These are phyloP conservation scores for Verticillium nubilum DNA, from an alignment of 2,329 filamentous ascomycete species.

Conservation along the genomic window DNA sequence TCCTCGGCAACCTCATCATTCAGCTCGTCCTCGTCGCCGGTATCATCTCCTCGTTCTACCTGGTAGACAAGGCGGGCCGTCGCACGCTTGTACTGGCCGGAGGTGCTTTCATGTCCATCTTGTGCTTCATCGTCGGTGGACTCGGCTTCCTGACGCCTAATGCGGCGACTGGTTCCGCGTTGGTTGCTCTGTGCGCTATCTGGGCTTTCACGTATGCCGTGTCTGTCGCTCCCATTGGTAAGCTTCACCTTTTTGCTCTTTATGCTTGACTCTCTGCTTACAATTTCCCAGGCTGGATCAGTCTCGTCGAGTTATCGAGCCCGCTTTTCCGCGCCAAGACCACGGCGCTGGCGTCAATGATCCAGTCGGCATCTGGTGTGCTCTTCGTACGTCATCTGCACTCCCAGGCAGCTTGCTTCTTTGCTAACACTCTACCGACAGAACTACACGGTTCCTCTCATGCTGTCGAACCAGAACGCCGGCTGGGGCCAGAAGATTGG, in stretches of 20 bases:
- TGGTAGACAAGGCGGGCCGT: slow-evolving; percentile 14
- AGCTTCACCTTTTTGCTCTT: not conserved
- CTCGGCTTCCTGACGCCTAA: slow-evolving; percentile 4
- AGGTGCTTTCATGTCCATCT: slow-evolving; percentile 59
- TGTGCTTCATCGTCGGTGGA: slow-evolving; percentile 46
- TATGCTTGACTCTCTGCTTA: not conserved
- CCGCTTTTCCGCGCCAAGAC: slow-evolving; percentile 3
- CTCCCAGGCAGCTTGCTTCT: not conserved
- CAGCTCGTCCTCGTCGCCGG: slow-evolving; percentile 7
- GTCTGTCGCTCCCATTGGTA: slow-evolving; percentile 7
- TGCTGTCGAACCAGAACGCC: slow-evolving; percentile 13
- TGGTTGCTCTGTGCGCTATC: slow-evolving; percentile 8
- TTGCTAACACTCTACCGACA: not conserved
- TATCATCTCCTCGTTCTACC: slow-evolving; percentile 12
- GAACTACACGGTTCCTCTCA: slow-evolving; percentile 15
- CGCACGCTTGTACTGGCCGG: slow-evolving; percentile 63
- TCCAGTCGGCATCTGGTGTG: slow-evolving; percentile 4
- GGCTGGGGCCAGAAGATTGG: slow-evolving; percentile 9
- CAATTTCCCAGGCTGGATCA: not conserved
- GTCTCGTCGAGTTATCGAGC: slow-evolving; percentile 1
- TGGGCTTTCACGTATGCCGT: slow-evolving; percentile 9
- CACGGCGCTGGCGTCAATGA: not conserved
- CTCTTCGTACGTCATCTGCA: not conserved
- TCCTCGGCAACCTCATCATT: slow-evolving; percentile 14
- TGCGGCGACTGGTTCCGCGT: slow-evolving; percentile 4